Base-by-base conservation (phyloP, 805 yeast genomes). In the Starmerella scarabaei region DNA sequence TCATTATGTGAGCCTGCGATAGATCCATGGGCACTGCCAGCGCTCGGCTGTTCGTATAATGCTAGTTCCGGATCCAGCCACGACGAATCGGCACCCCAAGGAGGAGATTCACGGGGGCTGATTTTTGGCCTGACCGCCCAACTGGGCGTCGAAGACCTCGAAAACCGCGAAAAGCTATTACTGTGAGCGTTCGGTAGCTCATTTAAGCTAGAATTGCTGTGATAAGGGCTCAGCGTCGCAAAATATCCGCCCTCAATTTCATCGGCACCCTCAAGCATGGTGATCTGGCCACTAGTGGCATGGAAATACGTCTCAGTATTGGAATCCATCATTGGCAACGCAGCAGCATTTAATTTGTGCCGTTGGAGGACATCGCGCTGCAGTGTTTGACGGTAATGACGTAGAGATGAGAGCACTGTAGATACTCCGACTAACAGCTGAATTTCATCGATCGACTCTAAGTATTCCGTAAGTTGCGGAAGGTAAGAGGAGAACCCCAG, bases 341-440 rank as follows among this genome's bases (percentile, higher is more conserved):
- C 33, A 4, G 3, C 5, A 6, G 5, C 4, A 9, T 21, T 9
- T 9, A 12, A 5, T 7, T n/a, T 8, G 18, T 12, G 15, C 8
- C 20, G 8, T 5, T 4, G 26, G 17, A 20, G 26, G 5, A 21
- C 17, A 11, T 21, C 17, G 16, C 20, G 27, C 14, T 21, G 14
- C n/a, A 32, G 8, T 4, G 27, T 5, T 12, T 32, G 18, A n/a
- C 39, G 35, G 18, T 37, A 21, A 19, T 33, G 27, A 2, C 46
- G 29, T 19, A 45, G 27, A 6, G 44, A 19, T 1, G 49, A 41
- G 3, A 44, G 30, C 2, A 47, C 36, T 18, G 44, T 33, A 21
- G 51, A 43, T n/a, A 50, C 33, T 9, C 52, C 38, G 1, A 93
- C 94, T 19, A 86, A 62, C 94, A 88, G 83, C 57, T 88, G 96